These are phyloP conservation scores for Crithidia expoeki DNA, from an alignment of 208 protist species.

Conservation along the genomic window DNA sequence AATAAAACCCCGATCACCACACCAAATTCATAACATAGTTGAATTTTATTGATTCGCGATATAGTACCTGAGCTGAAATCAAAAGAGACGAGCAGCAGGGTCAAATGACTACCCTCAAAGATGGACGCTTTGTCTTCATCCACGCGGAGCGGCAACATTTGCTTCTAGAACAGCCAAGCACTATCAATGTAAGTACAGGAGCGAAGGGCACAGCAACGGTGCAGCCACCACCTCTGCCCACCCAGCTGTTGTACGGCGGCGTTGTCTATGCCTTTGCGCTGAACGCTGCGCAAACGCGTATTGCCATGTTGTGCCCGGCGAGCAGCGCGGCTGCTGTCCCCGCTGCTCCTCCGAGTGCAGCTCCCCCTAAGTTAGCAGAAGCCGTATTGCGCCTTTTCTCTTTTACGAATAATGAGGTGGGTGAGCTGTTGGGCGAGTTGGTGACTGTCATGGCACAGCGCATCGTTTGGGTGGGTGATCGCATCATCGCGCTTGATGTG, in stretches of 20 bases:
- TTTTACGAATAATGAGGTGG: constrained; percentile 42
- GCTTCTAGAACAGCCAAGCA: constrained; percentile 1
- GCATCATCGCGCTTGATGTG: constrained; percentile 28
- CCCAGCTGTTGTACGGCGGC: constrained; percentile 49
- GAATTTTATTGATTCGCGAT: too few relatives aligned
- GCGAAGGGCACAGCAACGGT: neutral
- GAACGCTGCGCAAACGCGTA: constrained; percentile 27
- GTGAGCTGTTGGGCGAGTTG: constrained; percentile 58
- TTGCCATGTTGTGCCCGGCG: constrained; percentile 37
- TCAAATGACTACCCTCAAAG: constrained; percentile 24
- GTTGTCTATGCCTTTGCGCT: constrained; percentile 33
- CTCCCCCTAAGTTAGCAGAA: neutral
- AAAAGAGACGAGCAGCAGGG: too few relatives aligned
- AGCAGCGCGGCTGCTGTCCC: constrained; percentile 21
- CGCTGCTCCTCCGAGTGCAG: neutral
- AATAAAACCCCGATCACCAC: too few relatives aligned
- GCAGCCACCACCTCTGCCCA: neutral
- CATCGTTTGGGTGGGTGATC: constrained; percentile 57
- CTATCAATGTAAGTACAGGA: neutral
- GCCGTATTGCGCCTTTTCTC: constrained; percentile 32
- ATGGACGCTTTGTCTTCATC: constrained; percentile 38
- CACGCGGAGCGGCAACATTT: constrained; percentile 15
- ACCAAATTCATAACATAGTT: too few relatives aligned
- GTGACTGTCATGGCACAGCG: constrained; percentile 29
- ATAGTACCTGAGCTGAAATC: too few relatives aligned